These are phyloP conservation scores for Nakaseomyces bracarensis DNA, from an alignment of 1,139 yeast species.

Conservation along the genomic window DNA sequence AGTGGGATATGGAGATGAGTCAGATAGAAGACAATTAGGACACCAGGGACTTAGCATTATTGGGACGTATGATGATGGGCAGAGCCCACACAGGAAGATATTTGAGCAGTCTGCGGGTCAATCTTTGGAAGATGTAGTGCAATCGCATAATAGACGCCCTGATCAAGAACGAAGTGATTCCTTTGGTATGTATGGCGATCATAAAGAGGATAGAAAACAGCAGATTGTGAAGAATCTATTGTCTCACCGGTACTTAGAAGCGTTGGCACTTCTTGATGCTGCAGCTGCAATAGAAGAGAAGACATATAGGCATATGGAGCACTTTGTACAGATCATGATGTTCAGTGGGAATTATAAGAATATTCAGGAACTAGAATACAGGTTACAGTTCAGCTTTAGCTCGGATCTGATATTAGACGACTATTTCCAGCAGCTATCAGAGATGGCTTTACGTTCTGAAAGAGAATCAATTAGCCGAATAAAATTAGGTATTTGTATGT, in stretches of 20 bases:
- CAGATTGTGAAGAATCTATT: neutral
- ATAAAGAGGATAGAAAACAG: neutral
- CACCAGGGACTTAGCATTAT: neutral
- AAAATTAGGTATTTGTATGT: constrained; percentile 16
- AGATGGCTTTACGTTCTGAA: neutral
- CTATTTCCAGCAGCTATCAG: neutral
- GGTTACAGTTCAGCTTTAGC: constrained; percentile 12
- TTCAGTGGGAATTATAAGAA: constrained; percentile 18
- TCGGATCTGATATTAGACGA: neutral
- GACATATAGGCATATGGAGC: constrained; percentile 17
- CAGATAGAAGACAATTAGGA: neutral
- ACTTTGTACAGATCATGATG: constrained; percentile 15
- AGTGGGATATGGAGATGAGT: neutral
- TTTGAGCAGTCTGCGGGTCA: constrained; percentile 1
- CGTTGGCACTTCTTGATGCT: constrained; percentile 17
- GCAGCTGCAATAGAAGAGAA: constrained; percentile 6
- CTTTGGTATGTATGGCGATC: neutral
- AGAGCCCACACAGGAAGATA: constrained; percentile 3
- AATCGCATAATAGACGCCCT: neutral
- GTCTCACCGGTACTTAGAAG: constrained; percentile 19
- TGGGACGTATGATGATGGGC: neutral
- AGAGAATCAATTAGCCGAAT: constrained; percentile 14
- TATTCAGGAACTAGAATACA: constrained; percentile 22
- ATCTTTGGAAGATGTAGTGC: neutral
- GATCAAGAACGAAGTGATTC: neutral